Conservation (phyloP, 2,329 filamentous ascomycete species). For the Hypoxylon sp. region DNA sequence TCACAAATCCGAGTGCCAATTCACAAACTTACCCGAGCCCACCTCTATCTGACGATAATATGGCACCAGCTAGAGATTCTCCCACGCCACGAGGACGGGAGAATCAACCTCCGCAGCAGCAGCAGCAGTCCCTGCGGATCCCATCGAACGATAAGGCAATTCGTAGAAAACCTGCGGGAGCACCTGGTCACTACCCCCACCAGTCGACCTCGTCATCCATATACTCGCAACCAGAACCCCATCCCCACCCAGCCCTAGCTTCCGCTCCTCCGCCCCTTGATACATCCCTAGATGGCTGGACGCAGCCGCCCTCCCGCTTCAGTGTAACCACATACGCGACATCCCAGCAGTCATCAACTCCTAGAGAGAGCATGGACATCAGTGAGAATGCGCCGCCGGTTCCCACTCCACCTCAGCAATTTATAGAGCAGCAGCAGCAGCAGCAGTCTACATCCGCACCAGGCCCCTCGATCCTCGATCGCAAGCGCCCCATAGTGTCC, state of each 20-base stretch:
- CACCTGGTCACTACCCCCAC: constrained; percentile 52
- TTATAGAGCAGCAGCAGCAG: constrained; percentile 46
- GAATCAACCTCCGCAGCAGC: not conserved
- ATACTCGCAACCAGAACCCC: constrained; percentile 54
- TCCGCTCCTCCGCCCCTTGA: constrained; percentile 22
- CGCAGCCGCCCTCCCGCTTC: constrained; percentile 72
- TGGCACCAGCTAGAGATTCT: constrained; percentile 34
- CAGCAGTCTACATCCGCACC: constrained; percentile 25
- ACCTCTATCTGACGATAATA: constrained; percentile 55
- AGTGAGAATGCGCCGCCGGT: constrained; percentile 58
- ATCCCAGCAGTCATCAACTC: constrained; percentile 61
- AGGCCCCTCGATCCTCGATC: constrained; percentile 58
- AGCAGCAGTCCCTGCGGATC: constrained; percentile 49
- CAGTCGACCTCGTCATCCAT: constrained; percentile 56
- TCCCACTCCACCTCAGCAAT: constrained; percentile 56
- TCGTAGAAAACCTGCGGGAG: constrained; percentile 62
- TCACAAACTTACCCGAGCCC: constrained; percentile 58
- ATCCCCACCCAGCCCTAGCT: constrained; percentile 48
- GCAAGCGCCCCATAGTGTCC: constrained; percentile 56
- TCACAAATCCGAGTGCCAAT: constrained; percentile 39
- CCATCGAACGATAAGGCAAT: constrained; percentile 58
- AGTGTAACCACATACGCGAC: constrained; percentile 75
- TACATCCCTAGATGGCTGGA: constrained; percentile 58
- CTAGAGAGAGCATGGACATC: constrained; percentile 57
- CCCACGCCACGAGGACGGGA: constrained; percentile 30